These are phyloP conservation scores for Pseudocercospora vitis DNA, from an alignment of 2,329 filamentous ascomycete species.

Conservation along the genomic window DNA sequence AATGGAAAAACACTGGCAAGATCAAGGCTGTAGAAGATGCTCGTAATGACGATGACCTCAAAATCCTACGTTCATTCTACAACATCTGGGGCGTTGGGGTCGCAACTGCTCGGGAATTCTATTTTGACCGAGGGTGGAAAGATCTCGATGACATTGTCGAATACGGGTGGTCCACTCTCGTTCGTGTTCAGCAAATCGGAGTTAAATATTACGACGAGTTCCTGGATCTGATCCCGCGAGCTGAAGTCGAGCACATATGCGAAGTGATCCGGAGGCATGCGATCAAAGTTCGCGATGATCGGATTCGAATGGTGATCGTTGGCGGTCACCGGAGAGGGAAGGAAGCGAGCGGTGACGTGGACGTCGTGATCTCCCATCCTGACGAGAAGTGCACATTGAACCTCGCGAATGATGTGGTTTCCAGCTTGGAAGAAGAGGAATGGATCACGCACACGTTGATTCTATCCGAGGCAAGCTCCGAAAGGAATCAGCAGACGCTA, in stretches of 20 bases:
- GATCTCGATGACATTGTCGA: slow-evolving; percentile 85
- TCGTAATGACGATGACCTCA: slow-evolving; percentile 63
- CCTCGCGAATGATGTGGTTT: slow-evolving; percentile 72
- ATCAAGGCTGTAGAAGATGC: slow-evolving; percentile 66
- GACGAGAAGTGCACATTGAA: slow-evolving; percentile 66
- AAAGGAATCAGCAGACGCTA: slow-evolving; percentile 67
- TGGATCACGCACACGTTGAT: slow-evolving; percentile 82
- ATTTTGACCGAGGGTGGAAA: slow-evolving; percentile 71
- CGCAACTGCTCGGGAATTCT: slow-evolving; percentile 77
- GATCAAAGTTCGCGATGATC: slow-evolving; percentile 56
- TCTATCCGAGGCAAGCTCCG: slow-evolving; percentile 67
- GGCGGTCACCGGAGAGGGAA: slow-evolving; percentile 84
- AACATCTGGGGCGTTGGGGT: slow-evolving; percentile 91
- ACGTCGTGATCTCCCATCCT: slow-evolving; percentile 78
- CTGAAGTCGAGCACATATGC: slow-evolving; percentile 71
- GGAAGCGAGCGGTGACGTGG: slow-evolving; percentile 72
- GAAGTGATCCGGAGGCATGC: slow-evolving; percentile 65
- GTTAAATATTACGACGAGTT: slow-evolving; percentile 94
- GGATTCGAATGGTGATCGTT: slow-evolving; percentile 64
- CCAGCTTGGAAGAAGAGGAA: slow-evolving; percentile 64
- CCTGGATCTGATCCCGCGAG: slow-evolving; percentile 65
- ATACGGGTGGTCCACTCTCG: slow-evolving; percentile 72
- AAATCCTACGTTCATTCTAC: slow-evolving; percentile 69
- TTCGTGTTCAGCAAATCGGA: slow-evolving; percentile 85
- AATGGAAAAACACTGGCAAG: slow-evolving; percentile 63